A percentile compares a stretch with the other conserved stretches of the same genome.
These are phyloP conservation scores for Solanum gracilifrons DNA, from an alignment of 257 asterid species.

Conservation along the genomic window DNA sequence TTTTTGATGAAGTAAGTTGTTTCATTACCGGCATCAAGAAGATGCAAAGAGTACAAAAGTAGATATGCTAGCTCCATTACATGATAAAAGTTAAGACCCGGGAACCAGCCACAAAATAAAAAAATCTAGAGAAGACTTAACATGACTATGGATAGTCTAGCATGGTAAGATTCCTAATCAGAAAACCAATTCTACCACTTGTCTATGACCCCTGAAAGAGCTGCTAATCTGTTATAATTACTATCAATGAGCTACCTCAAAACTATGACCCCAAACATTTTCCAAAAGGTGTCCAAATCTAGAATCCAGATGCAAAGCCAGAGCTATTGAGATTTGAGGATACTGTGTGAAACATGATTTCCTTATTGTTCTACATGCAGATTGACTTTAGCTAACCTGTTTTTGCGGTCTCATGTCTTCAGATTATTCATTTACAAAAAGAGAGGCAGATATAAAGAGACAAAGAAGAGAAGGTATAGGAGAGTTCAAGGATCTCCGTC, in stretches of 20 bases:
- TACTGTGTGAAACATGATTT: background rate
- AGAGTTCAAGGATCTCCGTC: background rate
- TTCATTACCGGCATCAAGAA: background rate
- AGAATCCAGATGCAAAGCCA: background rate
- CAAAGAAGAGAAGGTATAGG: background rate
- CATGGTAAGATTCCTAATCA: background rate
- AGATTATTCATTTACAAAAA: background rate
- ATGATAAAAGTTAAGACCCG: background rate
- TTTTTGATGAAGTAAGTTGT: background rate
- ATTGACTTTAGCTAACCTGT: background rate
- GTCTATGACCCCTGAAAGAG: background rate
- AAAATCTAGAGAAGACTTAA: background rate
- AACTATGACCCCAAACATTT: background rate
- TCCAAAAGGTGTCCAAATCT: background rate
- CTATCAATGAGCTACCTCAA: background rate
- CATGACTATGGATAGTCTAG: background rate
- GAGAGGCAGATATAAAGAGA: background rate
- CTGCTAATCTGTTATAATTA: background rate
- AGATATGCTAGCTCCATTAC: background rate
- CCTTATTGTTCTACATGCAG: background rate
- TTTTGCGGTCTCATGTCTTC: background rate
- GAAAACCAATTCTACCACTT: background rate
- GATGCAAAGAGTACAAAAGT: background rate
- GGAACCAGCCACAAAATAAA: background rate
- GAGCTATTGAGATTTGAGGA: background rate